Evolutionary conservation across 2,329 filamentous ascomycete species (phyloP).

Genomic region (Alternaria ventricosa): DNA sequence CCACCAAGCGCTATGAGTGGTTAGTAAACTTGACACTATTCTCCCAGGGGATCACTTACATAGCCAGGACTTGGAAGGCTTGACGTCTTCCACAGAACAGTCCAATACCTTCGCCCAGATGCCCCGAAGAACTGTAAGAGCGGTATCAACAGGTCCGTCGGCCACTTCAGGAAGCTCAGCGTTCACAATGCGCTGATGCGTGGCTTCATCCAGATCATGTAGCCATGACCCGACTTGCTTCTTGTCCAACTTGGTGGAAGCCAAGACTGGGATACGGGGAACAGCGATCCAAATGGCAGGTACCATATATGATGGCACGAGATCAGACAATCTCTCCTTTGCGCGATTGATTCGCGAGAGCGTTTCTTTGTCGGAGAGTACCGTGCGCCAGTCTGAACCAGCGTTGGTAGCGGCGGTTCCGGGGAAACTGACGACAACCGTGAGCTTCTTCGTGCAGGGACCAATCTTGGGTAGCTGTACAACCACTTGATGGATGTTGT

Average conservation of each 20-base stretch:
- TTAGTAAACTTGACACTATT: slow-evolving; percentile 2
- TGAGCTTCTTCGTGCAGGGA: slow-evolving; percentile 53
- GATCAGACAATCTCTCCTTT: slow-evolving; percentile 34
- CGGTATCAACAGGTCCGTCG: slow-evolving; percentile 17
- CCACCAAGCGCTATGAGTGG: slow-evolving; percentile 34
- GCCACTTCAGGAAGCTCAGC: slow-evolving; percentile 37
- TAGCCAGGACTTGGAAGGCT: slow-evolving; percentile 38
- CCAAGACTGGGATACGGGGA: slow-evolving; percentile 37
- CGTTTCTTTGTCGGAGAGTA: slow-evolving; percentile 41
- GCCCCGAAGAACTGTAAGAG: slow-evolving; percentile 26
- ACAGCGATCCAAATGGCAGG: slow-evolving; percentile 47
- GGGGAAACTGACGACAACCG: slow-evolving; percentile 52
- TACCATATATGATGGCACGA: slow-evolving; percentile 43
- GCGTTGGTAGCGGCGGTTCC: slow-evolving; percentile 22
- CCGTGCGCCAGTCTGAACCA: slow-evolving; percentile 31
- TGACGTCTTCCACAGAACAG: slow-evolving; percentile 35
- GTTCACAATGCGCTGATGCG: slow-evolving; percentile 50
- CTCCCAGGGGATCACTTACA: slow-evolving; percentile 21
- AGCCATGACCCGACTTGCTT: slow-evolving; percentile 53
- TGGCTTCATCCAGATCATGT: slow-evolving; percentile 48
- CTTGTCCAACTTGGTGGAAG: slow-evolving; percentile 41
- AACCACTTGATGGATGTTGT: slow-evolving; percentile 47
- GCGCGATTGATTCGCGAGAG: slow-evolving; percentile 39
- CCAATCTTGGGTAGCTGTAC: slow-evolving; percentile 53
- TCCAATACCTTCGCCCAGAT: slow-evolving; percentile 55